A percentile compares a stretch with the other conserved stretches of the same genome.
Evolutionary conservation across 345 rosid species (phyloP).

Genomic region (Camelina neglecta): DNA sequence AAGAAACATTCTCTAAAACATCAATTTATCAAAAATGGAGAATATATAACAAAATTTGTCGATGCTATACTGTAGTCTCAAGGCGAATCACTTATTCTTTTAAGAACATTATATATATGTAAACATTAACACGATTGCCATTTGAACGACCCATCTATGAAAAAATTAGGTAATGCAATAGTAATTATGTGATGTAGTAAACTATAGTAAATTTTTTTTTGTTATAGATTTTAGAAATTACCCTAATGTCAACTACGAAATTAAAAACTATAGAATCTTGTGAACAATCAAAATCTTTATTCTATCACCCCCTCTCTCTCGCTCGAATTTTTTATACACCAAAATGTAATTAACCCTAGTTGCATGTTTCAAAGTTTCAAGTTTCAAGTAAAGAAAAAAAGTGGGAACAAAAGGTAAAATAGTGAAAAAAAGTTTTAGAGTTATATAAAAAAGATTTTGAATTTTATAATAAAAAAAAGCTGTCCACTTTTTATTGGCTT

Average conservation of each 20-base stretch:
- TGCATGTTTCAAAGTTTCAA: conserved; percentile 38
- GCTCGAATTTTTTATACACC: neutral
- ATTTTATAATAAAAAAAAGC: neutral
- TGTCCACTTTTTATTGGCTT: conserved; percentile 42
- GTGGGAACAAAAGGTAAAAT: conserved; percentile 32
- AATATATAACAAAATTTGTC: neutral
- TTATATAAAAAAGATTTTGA: neutral
- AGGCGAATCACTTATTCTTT: conserved; percentile 12
- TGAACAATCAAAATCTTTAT: conserved; percentile 12
- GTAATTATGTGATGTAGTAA: no score
- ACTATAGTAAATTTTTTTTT: no score
- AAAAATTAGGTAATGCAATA: no score
- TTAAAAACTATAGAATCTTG: conserved; percentile 11
- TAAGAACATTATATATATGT: neutral
- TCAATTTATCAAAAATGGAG: no score
- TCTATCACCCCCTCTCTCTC: neutral
- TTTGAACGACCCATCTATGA: neutral
- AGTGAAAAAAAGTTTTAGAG: conserved; percentile 8
- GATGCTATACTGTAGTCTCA: neutral
- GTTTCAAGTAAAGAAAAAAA: conserved; percentile 41
- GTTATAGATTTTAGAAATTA: no score
- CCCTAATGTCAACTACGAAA: no score
- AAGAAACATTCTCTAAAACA: no score
- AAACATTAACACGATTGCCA: neutral
- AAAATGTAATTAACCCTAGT: conserved; percentile 39